A percentile compares a stretch with the other conserved stretches of the same genome.
phyloP scores from a whole-genome alignment of 31 red algal species.

The Endocladia muricata region DNA sequence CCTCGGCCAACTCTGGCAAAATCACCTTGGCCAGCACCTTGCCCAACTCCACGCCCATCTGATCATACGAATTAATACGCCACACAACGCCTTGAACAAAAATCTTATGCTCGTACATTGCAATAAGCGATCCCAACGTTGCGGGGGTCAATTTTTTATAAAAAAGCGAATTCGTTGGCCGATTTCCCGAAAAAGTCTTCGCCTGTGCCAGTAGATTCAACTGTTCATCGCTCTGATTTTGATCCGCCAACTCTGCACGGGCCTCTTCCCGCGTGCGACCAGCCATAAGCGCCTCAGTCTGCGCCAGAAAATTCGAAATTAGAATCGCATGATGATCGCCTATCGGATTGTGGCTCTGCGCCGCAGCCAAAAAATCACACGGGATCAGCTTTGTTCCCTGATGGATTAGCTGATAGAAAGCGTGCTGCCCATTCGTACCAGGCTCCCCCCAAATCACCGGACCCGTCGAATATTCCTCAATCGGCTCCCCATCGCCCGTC shows the following conservation, averaged over 20 bases:
- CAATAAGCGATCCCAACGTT: slow-evolving; percentile 75
- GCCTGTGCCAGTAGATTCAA: slow-evolving; percentile 86
- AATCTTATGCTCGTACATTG: slow-evolving; percentile 92
- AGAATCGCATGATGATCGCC: slow-evolving; percentile 87
- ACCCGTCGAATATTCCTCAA: slow-evolving; percentile 46
- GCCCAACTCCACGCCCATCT: slow-evolving; percentile 98
- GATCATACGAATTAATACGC: slow-evolving; percentile 98
- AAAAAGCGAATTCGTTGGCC: slow-evolving; percentile 72
- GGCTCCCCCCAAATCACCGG: slow-evolving; percentile 95
- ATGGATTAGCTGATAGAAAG: slow-evolving; percentile 98
- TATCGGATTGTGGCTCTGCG: slow-evolving; percentile 70
- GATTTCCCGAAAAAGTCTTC: slow-evolving; percentile 87
- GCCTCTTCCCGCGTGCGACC: slow-evolving; percentile 82
- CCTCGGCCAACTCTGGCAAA: too few relatives aligned
- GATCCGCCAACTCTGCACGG: slow-evolving; percentile 59
- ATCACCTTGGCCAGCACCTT: slow-evolving; percentile 95
- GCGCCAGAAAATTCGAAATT: slow-evolving; percentile 96
- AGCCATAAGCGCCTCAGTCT: slow-evolving; percentile 90
- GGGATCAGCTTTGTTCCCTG: slow-evolving; percentile 93
- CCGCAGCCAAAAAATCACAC: slow-evolving; percentile 93
- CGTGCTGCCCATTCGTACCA: slow-evolving; percentile 97
- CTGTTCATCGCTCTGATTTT: too few relatives aligned
- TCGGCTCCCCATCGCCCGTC: slow-evolving; percentile 63
- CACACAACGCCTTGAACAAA: slow-evolving; percentile 91
- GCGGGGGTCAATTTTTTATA: slow-evolving; percentile 53